A percentile compares a stretch with the other conserved stretches of the same genome.
Evolutionary conservation across 2,329 filamentous ascomycete species (phyloP).

Genomic region (Sclerotinia subarctica): DNA sequence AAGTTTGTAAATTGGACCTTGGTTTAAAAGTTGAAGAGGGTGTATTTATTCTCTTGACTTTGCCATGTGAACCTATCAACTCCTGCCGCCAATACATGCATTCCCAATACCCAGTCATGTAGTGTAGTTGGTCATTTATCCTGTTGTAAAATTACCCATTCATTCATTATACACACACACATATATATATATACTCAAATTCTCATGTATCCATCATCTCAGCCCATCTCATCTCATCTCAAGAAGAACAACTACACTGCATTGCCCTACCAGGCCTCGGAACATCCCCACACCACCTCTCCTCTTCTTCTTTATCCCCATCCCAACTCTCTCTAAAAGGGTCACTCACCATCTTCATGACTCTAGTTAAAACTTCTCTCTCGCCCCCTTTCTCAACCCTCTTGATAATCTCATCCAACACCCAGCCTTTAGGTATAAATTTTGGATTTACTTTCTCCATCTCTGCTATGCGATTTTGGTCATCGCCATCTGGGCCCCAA

Average conservation of each 20-base stretch:
- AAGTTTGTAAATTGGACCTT: not conserved
- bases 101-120: not conserved
- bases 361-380: conserved; percentile 68
- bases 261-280: conserved; percentile 73
- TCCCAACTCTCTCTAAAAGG: conserved; percentile 81
- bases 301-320: conserved; percentile 71
- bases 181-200: not conserved
- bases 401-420: conserved; percentile 88
- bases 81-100: not conserved
- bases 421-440: conserved; percentile 87
- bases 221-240: conserved; percentile 25
- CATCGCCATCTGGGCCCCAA: conserved; percentile 59
- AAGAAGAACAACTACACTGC: conserved; percentile 96
- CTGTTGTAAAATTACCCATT: not conserved
- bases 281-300: conserved; percentile 81
- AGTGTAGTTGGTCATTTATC: not conserved
- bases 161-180: not conserved
- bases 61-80: not conserved
- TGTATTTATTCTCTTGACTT: not conserved
- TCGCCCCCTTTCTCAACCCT: conserved; percentile 83
- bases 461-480: conserved; percentile 55
- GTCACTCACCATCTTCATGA: conserved; percentile 79
- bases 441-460: conserved; percentile 93
- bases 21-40: not conserved
- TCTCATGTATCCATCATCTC: not conserved